Base-by-base conservation (phyloP, 345 rosid species). In the Pistacia vera region DNA sequence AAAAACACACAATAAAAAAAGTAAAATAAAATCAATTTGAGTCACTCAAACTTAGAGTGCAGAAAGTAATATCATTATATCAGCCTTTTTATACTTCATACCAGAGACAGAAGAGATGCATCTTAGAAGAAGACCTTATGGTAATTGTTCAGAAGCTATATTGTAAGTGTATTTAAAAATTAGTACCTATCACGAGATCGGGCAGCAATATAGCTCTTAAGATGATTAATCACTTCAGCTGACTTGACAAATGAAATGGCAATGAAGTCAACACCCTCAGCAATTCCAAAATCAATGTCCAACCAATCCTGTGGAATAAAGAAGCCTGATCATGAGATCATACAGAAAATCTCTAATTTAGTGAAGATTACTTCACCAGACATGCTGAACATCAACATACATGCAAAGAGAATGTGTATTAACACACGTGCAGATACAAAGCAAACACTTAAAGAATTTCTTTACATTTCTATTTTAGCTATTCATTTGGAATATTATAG, bases 221-320 rank as follows among this genome's bases (percentile, higher is more conserved):
- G 97, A 84, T 97, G 99, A 72, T 85, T 85, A 78, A 97, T 90
- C 68, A 97, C 98, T 88, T 97, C 99, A 70, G 99, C 98, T 22
- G 99, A 97, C 83, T 97, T 97, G 80, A 97, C 98, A 82, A 97
- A 97, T 55, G 99, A 97, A 79, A 97, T 88, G 25, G 99, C 99
- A 74, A 97, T 91, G 81, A 97, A 97, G 80, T 97, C 99, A 76
- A 94, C 99, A 60, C 92, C 93, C 89, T 91, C 98, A 17, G 93
- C 90, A n/a, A 97, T 90, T 52, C 97, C 98, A 88, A 92, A 97
- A 85, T 97, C 98, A 64, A 97, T 97, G 86, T 97, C 98, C 80
- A 97, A 81, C 99, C 99, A 97, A 68, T 97, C 98, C 99, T 97
- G 95, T 49, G 79, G 68, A 73, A 66, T 73, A 73, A 51, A 72